phyloP scores from a whole-genome alignment of 2,329 filamentous ascomycete genomes.

The Sarocladium strictum region DNA sequence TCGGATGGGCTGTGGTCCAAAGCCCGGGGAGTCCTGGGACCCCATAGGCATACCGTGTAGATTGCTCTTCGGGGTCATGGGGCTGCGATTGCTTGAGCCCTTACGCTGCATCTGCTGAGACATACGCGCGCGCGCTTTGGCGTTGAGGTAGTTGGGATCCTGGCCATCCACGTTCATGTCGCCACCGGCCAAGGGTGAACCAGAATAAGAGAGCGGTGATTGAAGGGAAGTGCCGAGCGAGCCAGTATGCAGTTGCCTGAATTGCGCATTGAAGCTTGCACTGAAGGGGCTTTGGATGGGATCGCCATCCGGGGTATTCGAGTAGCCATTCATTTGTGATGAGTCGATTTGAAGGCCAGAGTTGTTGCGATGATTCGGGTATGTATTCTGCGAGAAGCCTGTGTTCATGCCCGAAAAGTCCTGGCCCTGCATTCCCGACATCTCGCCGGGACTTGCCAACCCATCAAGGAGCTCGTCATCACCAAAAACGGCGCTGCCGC shows the following conservation, averaged over 20 bases:
- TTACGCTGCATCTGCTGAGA: slow-evolving; percentile 64
- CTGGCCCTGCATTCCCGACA: slow-evolving; percentile 44
- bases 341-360: slow-evolving; percentile 57
- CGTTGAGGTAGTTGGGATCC: slow-evolving; percentile 54
- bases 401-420: slow-evolving; percentile 55
- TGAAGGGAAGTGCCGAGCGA: slow-evolving; percentile 46
- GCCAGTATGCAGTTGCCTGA: slow-evolving; percentile 53
- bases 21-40: slow-evolving; percentile 62
- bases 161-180: slow-evolving; percentile 43
- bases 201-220: slow-evolving; percentile 33
- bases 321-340: slow-evolving; percentile 72
- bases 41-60: slow-evolving; percentile 66
- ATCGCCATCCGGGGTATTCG: slow-evolving; percentile 84
- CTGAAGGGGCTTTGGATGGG: slow-evolving; percentile 89
- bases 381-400: slow-evolving; percentile 48
- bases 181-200: slow-evolving; percentile 30
- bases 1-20: slow-evolving; percentile 73
- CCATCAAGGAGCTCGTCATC: slow-evolving; percentile 85
- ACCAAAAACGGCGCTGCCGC: slow-evolving; percentile 70
- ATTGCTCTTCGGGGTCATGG: slow-evolving; percentile 82
- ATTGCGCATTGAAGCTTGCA: slow-evolving; percentile 74
- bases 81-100: slow-evolving; percentile 67
- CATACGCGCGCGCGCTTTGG: slow-evolving; percentile 52
- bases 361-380: slow-evolving; percentile 49
- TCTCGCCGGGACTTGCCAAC: slow-evolving; percentile 50